Evolutionary conservation across 257 asterid genomes (phyloP), one percentile per base, ranked within the genome.

Genomic region (Petunia secreta): DNA sequence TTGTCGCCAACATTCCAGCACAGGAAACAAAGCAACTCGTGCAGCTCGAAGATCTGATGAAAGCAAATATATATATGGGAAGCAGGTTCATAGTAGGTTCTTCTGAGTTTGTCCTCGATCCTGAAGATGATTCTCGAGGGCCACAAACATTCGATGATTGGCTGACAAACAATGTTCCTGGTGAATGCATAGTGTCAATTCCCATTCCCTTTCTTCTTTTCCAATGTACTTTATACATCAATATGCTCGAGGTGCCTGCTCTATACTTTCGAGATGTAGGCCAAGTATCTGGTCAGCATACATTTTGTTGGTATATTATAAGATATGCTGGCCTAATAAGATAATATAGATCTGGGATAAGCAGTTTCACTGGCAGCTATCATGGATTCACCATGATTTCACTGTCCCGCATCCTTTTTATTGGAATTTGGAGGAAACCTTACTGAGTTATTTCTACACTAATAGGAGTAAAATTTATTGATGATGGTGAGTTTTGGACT

Each of bases 41-140:
- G 81, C 63, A 52, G 86, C 83, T 82, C 80, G 90, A 34, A 85
- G 96, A 87, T 92, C 97, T 13, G 89, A 87, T 79, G 93, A 87
- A 46, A 83, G 83, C 86, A 90, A 85, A 86, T 46, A 76, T 89
- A 83, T 77, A 25, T 64, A 80, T 9, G 89, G 87, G 58, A 90
- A 84, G 83, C 87, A 84, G 86, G 84, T 84, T 87, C 86, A 84
- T 55, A 78, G 76, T 10, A 89, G 81, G 82, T 87, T 80, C 25
- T 86, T 89, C 82, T 89, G 65, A 86, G 59, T 80, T 25, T 50
- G 50, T 44, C 3, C 46, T 78, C 62, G 36, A 73, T 73, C 44
- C 13, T 50, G 34, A 73, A 55, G 38, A 5, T 68, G 76, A n/a
- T 44, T 44, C 58, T 68, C 25, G 41, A 44, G n/a, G 1, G 9